These are phyloP conservation scores for Pneumocystis canis DNA, from an alignment of 1,139 yeast genomes.

Conservation along the genomic window DNA sequence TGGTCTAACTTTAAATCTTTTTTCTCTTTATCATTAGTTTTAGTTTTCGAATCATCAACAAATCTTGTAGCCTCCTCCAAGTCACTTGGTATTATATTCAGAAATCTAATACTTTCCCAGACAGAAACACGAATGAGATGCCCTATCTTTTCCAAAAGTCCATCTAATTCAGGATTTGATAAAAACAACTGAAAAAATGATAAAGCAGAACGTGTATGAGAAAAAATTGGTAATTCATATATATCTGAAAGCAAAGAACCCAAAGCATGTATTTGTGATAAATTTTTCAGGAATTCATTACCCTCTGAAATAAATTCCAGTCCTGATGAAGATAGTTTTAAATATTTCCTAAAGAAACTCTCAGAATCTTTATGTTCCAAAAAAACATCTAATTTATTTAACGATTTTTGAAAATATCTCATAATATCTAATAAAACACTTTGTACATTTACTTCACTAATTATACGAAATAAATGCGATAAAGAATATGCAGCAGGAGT, in stretches of 20 bases:
- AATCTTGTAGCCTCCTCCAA: conserved; percentile 17
- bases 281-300: conserved; percentile 13
- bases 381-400: neutral
- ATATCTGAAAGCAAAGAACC: conserved; percentile 14
- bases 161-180: conserved; percentile 8
- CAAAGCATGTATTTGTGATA: conserved; percentile 13
- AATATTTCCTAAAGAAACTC: conserved; percentile 11
- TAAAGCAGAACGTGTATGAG: conserved; percentile 12
- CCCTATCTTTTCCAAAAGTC: conserved; percentile 13
- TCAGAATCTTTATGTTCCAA: conserved; percentile 7
- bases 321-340: neutral
- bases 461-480: conserved; percentile 15
- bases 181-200: conserved; percentile 15
- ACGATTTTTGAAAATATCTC: conserved; percentile 4
- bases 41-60: conserved; percentile 13
- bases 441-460: conserved; percentile 12
- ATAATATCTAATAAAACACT: conserved; percentile 10
- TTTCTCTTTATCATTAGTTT: conserved; percentile 18
- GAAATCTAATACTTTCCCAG: conserved; percentile 16
- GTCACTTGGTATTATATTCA: conserved; percentile 12
- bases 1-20: conserved; percentile 19
- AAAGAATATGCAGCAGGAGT: conserved; percentile 22
- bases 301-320: neutral
- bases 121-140: conserved; percentile 14
- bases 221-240: conserved; percentile 13